Evolutionary conservation across 768 basidiomycete genomes (phyloP), one percentile per base, ranked within the genome.

Genomic region (Amanita thiersii): DNA sequence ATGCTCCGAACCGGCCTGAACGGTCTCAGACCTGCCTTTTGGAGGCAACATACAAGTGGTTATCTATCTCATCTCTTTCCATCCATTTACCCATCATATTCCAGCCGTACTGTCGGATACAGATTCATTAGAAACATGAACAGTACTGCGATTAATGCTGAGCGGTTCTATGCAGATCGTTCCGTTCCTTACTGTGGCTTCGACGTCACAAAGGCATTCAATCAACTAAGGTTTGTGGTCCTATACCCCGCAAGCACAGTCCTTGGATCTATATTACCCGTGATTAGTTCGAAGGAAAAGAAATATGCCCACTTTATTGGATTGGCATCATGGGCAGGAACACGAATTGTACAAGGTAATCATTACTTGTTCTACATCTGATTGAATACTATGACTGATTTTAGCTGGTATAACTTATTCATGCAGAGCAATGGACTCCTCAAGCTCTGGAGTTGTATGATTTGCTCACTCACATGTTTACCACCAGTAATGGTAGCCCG

Each of bases 261-360:
- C 35, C 44, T 48, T 31, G 41, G 42, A 35, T 46, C 45, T 38
- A 14, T 20, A 34, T 28, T n/a, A 40, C 28, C 37, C 19, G 29
- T 32, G 14, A 41, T 7, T 42, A 90, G 86, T 39, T 64, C 74
- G 4, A 72, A 71, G 50, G 88, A 91, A 54, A 83, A 86, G 63
- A 72, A 79, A 46, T 92, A 92, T 52, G 73, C 82, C 2, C 86
- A 91, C 59, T 79, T 73, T 53, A 38, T 88, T 10, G 72, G 69
- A 14, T 53, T 75, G 48, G 88, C 87, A 4, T 77, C 79, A 1
- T 92, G 89, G 89, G 84, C 84, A 0, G 89, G 89, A 20, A 84
- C 76, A 37, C 72, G 83, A 29, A 83, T 92, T 60, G 84, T 89
- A 41, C 83, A 87, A 63, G 68, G 68, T 64, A 25, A 42, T 44